These are phyloP conservation scores for Cutaneotrichosporon cyanovorans DNA, from an alignment of 1,284 basidiomycete species.

Conservation along the genomic window DNA sequence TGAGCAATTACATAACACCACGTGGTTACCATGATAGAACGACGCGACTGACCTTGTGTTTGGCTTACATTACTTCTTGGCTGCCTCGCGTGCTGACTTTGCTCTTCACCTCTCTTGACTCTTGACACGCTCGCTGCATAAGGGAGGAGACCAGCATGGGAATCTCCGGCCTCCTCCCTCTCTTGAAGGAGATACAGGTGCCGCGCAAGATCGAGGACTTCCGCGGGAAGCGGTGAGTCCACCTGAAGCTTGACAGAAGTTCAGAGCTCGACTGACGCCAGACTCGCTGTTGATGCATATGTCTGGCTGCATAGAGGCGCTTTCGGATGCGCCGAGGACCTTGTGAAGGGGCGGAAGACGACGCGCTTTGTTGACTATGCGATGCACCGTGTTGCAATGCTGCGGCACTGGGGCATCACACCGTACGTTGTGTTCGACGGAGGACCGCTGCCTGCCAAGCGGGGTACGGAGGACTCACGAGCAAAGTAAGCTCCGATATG, in stretches of 20 bases:
- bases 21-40: neutral
- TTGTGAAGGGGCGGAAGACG: constrained; percentile 76
- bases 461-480: constrained; percentile 76
- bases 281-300: constrained; percentile 51
- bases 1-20: neutral
- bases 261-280: constrained; percentile 5
- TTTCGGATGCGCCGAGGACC: constrained; percentile 81
- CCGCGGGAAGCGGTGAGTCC: constrained; percentile 58
- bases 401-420: constrained; percentile 73
- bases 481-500: constrained; percentile 48
- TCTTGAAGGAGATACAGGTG: constrained; percentile 82
- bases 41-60: constrained; percentile 3
- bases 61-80: constrained; percentile 8
- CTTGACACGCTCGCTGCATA: too few relatives aligned
- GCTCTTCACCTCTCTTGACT: too few relatives aligned
- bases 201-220: constrained; percentile 72
- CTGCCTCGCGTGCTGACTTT: neutral
- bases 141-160: constrained; percentile 56
- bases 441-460: constrained; percentile 88
- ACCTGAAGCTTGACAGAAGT: neutral
- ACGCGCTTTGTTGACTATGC: constrained; percentile 91
- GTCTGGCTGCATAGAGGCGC: constrained; percentile 97
- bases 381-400: constrained; percentile 82
- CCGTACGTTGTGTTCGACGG: constrained; percentile 97
- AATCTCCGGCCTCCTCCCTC: constrained; percentile 84